A percentile compares a stretch with the other conserved stretches of the same genome.
These are phyloP conservation scores for Hevea brasiliensis DNA, from an alignment of 345 rosid species.

Conservation along the genomic window DNA sequence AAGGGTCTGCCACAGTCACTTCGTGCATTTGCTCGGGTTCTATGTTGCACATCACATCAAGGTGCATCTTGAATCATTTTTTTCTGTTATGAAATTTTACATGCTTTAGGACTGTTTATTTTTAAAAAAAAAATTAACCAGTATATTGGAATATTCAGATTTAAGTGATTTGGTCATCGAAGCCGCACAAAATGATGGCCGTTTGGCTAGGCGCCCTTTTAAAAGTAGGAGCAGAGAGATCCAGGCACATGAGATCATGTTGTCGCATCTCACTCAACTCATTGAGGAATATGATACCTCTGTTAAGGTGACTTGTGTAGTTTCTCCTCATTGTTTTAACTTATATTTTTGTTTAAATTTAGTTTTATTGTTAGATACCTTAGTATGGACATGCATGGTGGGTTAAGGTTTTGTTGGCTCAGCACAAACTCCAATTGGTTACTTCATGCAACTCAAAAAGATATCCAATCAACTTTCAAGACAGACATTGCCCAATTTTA, in stretches of 20 bases:
- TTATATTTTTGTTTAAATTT: neutral
- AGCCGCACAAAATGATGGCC: constrained; percentile 75
- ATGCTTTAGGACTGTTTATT: neutral
- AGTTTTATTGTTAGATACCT: neutral
- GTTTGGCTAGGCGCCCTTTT: constrained; percentile 69
- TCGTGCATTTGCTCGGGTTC: constrained; percentile 80
- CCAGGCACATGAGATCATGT: constrained; percentile 59
- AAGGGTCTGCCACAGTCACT: constrained; percentile 81
- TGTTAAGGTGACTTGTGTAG: constrained; percentile 45
- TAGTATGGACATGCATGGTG: neutral
- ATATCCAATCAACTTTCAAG: too few relatives aligned
- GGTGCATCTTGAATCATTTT: constrained; percentile 39
- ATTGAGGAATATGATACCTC: constrained; percentile 42
- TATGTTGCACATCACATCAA: constrained; percentile 50
- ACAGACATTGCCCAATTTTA: neutral
- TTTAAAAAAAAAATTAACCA: neutral
- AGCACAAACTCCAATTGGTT: neutral
- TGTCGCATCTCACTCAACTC: constrained; percentile 43
- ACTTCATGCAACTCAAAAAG: neutral
- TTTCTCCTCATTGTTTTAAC: neutral
- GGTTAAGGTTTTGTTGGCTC: neutral
- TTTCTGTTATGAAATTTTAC: constrained; percentile 3
- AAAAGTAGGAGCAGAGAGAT: constrained; percentile 50
- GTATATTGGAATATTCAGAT: constrained; percentile 40
- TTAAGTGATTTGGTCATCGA: constrained; percentile 56